phyloP scores from a whole-genome alignment of 805 yeast species.

The Metschnikowia henanensis region DNA sequence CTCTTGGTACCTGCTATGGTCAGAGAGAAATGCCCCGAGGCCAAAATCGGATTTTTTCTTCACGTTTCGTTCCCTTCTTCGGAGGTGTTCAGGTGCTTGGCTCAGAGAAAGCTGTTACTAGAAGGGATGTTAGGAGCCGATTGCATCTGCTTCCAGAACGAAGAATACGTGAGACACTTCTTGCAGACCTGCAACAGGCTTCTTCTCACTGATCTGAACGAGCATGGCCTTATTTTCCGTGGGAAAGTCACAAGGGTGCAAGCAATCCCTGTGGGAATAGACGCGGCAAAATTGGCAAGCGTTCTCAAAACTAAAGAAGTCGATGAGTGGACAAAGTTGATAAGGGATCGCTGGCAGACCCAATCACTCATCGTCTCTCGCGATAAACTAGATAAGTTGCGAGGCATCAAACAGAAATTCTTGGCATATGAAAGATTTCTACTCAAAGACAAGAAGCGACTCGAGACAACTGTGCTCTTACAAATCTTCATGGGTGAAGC shows the following conservation, averaged over 20 bases:
- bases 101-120: conserved; percentile 75
- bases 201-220: conserved; percentile 77
- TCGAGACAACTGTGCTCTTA: conserved; percentile 70
- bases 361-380: conserved; percentile 78
- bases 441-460: conserved; percentile 65
- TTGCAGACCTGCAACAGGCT: conserved; percentile 85
- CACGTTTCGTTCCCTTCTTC: conserved; percentile 96
- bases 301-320: conserved; percentile 52
- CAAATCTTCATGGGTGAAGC: conserved; percentile 72
- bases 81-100: conserved; percentile 92
- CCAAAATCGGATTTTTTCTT: conserved; percentile 86
- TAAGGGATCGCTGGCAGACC: conserved; percentile 75
- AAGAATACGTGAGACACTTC: conserved; percentile 92
- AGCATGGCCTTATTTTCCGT: conserved; percentile 56
- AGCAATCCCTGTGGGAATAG: conserved; percentile 77
- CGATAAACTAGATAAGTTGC: conserved; percentile 82
- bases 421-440: conserved; percentile 84
- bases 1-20: conserved; percentile 85
- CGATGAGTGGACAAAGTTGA: conserved; percentile 61
- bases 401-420: conserved; percentile 87
- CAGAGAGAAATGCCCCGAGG: conserved; percentile 70
- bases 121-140: conserved; percentile 89
- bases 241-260: conserved; percentile 57
- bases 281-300: conserved; percentile 54
- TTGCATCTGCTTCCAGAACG: conserved; percentile 84